Evolutionary conservation across 1,284 basidiomycete genomes (phyloP).

Genomic region (Fistulinella cinereoalba): DNA sequence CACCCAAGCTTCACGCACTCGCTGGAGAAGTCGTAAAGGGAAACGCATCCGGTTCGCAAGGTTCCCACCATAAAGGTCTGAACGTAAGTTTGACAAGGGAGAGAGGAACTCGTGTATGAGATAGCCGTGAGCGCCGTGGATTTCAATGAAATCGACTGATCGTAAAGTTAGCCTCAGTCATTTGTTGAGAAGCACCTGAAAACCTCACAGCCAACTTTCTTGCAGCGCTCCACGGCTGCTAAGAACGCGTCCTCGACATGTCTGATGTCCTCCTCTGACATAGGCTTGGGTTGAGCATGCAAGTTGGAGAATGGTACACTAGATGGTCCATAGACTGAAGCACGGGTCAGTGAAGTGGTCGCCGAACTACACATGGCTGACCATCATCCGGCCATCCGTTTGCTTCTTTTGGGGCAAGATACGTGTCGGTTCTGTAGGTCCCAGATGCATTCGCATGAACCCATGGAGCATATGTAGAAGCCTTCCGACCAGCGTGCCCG

Average conservation of each 20-base stretch:
- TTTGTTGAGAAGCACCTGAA: neutral
- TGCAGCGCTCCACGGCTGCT: conserved; percentile 59
- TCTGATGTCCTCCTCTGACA: conserved; percentile 55
- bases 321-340: conserved; percentile 48
- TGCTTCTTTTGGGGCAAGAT: conserved; percentile 37
- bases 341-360: neutral
- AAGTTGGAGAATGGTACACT: conserved; percentile 49
- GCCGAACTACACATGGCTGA: conserved; percentile 6
- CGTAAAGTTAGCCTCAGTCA: conserved; percentile 1
- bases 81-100: conserved; percentile 68
- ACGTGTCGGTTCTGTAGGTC: conserved; percentile 18
- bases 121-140: conserved; percentile 74
- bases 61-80: conserved; percentile 71
- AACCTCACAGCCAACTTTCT: conserved; percentile 59
- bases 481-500: conserved; percentile 63
- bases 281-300: conserved; percentile 51
- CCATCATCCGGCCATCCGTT: conserved; percentile 61
- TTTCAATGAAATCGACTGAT: conserved; percentile 77
- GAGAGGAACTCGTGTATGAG: conserved; percentile 63
- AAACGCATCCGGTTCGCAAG: conserved; percentile 73
- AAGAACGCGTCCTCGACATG: conserved; percentile 65
- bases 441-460: conserved; percentile 32
- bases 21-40: conserved; percentile 55
- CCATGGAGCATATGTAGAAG: conserved; percentile 49
- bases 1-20: conserved; percentile 55